phyloP scores from a whole-genome alignment of 2,329 filamentous ascomycete genomes.

The Davidsoniella neocaledoniae region DNA sequence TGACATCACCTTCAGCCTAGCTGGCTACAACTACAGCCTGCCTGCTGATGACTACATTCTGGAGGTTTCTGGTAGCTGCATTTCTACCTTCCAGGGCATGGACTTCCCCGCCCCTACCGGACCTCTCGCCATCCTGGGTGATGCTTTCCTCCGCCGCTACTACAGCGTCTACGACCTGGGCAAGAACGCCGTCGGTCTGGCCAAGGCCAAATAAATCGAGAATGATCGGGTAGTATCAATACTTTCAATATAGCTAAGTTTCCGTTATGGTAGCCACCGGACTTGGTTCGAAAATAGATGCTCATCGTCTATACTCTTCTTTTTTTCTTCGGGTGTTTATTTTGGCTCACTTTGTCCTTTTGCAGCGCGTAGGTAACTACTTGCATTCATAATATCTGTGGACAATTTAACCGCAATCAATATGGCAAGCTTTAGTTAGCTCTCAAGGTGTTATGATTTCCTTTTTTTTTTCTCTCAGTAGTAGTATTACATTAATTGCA shows the following conservation, averaged over 20 bases:
- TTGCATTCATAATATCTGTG: no score
- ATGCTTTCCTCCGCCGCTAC: constrained; percentile 68
- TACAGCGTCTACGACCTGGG: constrained; percentile 96
- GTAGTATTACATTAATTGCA: not conserved
- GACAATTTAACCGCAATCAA: no score
- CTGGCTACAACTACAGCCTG: constrained; percentile 87
- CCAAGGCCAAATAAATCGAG: constrained; percentile 49
- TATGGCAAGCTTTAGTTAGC: no score
- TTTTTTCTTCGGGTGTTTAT: not conserved
- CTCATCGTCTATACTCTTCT: no score
- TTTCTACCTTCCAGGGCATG: constrained; percentile 96
- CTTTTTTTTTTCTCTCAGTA: not conserved
- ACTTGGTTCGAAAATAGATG: no score
- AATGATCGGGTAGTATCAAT: not conserved
- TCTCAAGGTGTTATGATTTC: no score
- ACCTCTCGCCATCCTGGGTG: constrained; percentile 85
- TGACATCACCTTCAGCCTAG: constrained; percentile 79
- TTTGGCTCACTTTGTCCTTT: not conserved
- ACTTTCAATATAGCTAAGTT: not conserved
- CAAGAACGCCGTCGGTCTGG: constrained; percentile 75
- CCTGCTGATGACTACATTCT: constrained; percentile 83
- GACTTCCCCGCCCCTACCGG: constrained; percentile 76
- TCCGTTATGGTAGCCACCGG: not conserved
- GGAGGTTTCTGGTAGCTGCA: constrained; percentile 86
- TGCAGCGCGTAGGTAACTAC: no score